phyloP scores from a whole-genome alignment of 2,329 filamentous ascomycete species.

The Endocalyx cinctus region DNA sequence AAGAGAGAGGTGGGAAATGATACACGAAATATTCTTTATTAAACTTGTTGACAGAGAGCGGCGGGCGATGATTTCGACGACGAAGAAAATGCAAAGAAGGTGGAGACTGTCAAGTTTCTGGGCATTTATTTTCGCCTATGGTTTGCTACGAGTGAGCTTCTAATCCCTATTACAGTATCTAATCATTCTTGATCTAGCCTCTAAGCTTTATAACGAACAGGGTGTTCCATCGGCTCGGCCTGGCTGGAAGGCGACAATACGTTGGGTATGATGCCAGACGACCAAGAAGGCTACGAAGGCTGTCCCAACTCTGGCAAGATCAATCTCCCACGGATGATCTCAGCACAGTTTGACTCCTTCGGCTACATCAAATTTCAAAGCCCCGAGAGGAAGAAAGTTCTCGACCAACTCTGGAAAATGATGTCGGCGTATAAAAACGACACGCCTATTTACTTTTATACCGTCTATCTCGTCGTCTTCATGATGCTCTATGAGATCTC shows the following conservation, averaged over 20 bases:
- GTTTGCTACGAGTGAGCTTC: slow-evolving; percentile 42
- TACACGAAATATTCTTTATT: too few relatives aligned
- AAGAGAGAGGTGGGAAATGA: too few relatives aligned
- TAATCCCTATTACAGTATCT: neutral
- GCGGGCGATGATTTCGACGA: too few relatives aligned
- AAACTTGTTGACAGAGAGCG: too few relatives aligned
- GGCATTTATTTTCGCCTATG: slow-evolving; percentile 38
- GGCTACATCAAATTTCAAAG: slow-evolving; percentile 16
- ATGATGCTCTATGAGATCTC: slow-evolving; percentile 34
- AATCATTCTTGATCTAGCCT: neutral
- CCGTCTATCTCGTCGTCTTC: slow-evolving; percentile 26
- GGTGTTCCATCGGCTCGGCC: slow-evolving; percentile 40
- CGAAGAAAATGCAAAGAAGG: slow-evolving; percentile 18
- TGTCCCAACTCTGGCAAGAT: too few relatives aligned
- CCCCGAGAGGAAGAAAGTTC: slow-evolving; percentile 17
- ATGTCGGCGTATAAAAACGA: slow-evolving; percentile 24
- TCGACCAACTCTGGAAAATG: slow-evolving; percentile 22
- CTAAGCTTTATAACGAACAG: slow-evolving; percentile 21
- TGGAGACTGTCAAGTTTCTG: slow-evolving; percentile 29
- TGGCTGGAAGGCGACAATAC: slow-evolving; percentile 36
- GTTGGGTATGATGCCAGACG: slow-evolving; percentile 39
- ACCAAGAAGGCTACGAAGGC: too few relatives aligned
- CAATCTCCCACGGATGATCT: slow-evolving; percentile 25
- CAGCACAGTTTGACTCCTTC: slow-evolving; percentile 27
- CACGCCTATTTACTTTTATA: slow-evolving; percentile 22